Evolutionary conservation across 495 filamentous ascomycete genomes (phyloP).

Genomic region (Neurospora cerealis): DNA sequence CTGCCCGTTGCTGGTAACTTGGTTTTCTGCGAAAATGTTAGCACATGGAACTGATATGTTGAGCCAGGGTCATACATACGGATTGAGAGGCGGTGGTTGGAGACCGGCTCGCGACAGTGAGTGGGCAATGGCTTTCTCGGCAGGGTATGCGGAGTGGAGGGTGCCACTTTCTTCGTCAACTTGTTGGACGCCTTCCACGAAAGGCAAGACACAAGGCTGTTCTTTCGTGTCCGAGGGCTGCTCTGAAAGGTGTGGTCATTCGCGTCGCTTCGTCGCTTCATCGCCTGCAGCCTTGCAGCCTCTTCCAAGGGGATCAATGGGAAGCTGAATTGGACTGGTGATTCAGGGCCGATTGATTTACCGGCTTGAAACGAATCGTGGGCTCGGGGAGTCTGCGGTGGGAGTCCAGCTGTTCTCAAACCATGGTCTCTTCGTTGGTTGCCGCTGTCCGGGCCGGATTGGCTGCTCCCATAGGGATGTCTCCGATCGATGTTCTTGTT

Average conservation of each 20-base stretch:
- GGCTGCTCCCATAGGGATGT: conserved; percentile 2
- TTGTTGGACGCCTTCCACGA: neutral
- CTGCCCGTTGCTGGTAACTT: neutral
- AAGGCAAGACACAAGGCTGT: conserved; percentile 11
- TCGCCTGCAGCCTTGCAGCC: conserved; percentile 14
- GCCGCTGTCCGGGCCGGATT: neutral
- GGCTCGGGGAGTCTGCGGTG: neutral
- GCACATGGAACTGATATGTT: neutral
- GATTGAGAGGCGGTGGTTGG: neutral
- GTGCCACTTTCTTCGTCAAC: conserved; percentile 10
- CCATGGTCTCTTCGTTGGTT: neutral
- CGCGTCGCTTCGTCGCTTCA: conserved; percentile 8
- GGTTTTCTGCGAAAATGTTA: neutral
- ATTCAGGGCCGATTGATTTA: neutral
- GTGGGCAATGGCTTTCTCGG: conserved; percentile 9
- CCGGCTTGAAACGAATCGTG: neutral
- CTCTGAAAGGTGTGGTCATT: conserved; percentile 13
- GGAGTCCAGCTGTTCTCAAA: neutral
- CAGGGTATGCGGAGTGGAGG: conserved; percentile 6
- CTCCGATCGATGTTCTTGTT: neutral
- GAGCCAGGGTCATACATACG: neutral
- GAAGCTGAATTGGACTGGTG: conserved; percentile 15
- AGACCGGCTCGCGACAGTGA: conserved; percentile 3
- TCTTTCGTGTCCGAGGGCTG: conserved; percentile 8
- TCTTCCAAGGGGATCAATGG: conserved; percentile 17